These are phyloP conservation scores for Puccinia hordei DNA, from an alignment of 1,284 basidiomycete species.

Conservation along the genomic window DNA sequence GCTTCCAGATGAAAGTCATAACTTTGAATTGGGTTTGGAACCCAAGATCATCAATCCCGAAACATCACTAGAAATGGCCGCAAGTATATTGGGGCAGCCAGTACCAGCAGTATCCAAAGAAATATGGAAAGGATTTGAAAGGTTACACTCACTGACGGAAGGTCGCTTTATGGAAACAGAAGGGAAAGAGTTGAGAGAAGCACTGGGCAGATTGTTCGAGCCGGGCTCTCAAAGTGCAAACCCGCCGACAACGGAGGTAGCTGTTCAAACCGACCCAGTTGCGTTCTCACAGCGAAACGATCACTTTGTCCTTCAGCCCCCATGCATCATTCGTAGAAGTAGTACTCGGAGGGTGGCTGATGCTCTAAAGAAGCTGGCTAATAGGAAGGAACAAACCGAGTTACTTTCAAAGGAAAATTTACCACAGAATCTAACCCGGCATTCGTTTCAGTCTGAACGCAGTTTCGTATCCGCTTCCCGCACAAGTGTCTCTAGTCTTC, in stretches of 20 bases:
- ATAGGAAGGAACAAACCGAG: neutral
- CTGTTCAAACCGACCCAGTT: constrained; percentile 15
- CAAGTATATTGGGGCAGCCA: constrained; percentile 31
- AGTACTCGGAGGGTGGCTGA: constrained; percentile 13
- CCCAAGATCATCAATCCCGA: constrained; percentile 32
- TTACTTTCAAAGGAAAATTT: neutral
- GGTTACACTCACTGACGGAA: neutral
- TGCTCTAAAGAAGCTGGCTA: neutral
- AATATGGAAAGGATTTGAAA: constrained; percentile 7
- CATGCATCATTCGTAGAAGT: constrained; percentile 9
- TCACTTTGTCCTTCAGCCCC: neutral
- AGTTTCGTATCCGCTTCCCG: neutral
- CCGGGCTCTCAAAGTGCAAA: neutral
- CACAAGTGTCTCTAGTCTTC: neutral
- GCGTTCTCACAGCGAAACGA: neutral
- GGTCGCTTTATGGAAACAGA: neutral
- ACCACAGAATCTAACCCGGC: neutral
- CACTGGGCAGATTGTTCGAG: neutral
- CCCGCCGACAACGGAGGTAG: neutral
- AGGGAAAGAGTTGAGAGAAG: neutral
- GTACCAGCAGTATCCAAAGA: constrained; percentile 27
- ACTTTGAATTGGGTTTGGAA: neutral
- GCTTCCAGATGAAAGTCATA: neutral
- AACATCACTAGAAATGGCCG: constrained; percentile 16
- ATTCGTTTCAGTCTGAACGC: constrained; percentile 10